Percentiles rank a stretch among this genome's conserved stretches.
These are phyloP conservation scores for Phaseolus lunatus DNA, from an alignment of 306 rosid genomes.

Conservation along the genomic window DNA sequence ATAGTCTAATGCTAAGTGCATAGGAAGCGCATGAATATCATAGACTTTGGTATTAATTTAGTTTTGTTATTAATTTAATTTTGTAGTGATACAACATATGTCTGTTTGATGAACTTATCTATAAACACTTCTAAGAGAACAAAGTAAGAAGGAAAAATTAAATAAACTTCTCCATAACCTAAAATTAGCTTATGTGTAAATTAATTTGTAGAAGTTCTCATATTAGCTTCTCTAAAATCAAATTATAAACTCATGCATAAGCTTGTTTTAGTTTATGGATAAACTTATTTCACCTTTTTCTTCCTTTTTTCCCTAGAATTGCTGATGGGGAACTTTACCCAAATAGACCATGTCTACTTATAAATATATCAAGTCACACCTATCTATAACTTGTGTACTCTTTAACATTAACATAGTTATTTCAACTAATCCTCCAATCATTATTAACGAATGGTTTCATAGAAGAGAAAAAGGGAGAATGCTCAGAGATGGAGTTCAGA, in stretches of 20 bases:
- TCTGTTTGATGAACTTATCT: too few species aligned
- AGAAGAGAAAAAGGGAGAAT: conserved; percentile 17
- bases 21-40: not conserved
- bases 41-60: conserved; percentile 23
- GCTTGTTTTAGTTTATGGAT: too few species aligned
- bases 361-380: conserved; percentile 11
- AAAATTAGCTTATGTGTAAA: too few species aligned
- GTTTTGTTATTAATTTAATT: conserved; percentile 25
- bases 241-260: too few species aligned
- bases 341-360: not conserved
- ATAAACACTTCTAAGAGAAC: too few species aligned
- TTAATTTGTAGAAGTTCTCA: too few species aligned
- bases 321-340: too few species aligned
- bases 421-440: conserved; percentile 27
- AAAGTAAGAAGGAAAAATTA: too few species aligned
- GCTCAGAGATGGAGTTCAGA: conserved; percentile 35
- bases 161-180: too few species aligned
- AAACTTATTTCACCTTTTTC: too few species aligned
- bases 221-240: too few species aligned
- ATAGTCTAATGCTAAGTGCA: conserved; percentile 15
- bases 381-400: conserved; percentile 4
- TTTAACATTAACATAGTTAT: conserved; percentile 21
- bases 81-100: conserved; percentile 7
- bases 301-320: too few species aligned
- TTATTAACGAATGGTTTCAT: conserved; percentile 16